Evolutionary conservation across 2,329 filamentous ascomycete species (phyloP).

Genomic region (Sporothrix curviconia): DNA sequence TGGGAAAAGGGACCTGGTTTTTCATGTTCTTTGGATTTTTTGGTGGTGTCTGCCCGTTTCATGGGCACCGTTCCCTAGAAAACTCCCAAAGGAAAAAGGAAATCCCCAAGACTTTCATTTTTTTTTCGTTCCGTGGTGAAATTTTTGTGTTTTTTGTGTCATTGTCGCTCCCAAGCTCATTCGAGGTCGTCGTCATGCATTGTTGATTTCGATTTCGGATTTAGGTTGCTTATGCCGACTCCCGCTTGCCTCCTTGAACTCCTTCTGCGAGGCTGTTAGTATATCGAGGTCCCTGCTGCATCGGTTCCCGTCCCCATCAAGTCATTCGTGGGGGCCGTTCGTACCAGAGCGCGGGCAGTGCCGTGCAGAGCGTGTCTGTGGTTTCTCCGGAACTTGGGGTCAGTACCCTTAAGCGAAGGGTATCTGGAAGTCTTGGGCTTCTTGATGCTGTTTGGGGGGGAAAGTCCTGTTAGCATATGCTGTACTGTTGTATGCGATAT

Average conservation of each 20-base stretch:
- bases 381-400: slow-evolving; percentile 99
- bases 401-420: slow-evolving; percentile 95
- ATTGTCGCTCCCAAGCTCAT: slow-evolving; percentile 6
- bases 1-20: neutral
- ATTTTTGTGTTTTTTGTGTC: slow-evolving; percentile 7
- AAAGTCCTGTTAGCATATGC: slow-evolving; percentile 7
- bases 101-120: slow-evolving; percentile 1
- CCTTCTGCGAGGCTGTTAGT: slow-evolving; percentile 62
- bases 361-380: slow-evolving; percentile 99
- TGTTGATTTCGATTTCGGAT: slow-evolving; percentile 2
- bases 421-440: slow-evolving; percentile 99
- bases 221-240: slow-evolving; percentile 26
- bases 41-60: slow-evolving; percentile 7
- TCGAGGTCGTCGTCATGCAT: neutral
- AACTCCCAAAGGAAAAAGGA: slow-evolving; percentile 14
- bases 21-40: slow-evolving; percentile 4
- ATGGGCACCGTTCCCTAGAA: slow-evolving; percentile 16
- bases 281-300: neutral
- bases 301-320: neutral
- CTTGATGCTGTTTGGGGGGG: slow-evolving; percentile 78
- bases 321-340: neutral
- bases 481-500: too few species aligned
- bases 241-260: slow-evolving; percentile 70
- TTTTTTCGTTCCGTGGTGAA: slow-evolving; percentile 4
- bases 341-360: slow-evolving; percentile 95